Conservation (phyloP, 306 rosid genomes). For the Arachis stenosperma region DNA sequence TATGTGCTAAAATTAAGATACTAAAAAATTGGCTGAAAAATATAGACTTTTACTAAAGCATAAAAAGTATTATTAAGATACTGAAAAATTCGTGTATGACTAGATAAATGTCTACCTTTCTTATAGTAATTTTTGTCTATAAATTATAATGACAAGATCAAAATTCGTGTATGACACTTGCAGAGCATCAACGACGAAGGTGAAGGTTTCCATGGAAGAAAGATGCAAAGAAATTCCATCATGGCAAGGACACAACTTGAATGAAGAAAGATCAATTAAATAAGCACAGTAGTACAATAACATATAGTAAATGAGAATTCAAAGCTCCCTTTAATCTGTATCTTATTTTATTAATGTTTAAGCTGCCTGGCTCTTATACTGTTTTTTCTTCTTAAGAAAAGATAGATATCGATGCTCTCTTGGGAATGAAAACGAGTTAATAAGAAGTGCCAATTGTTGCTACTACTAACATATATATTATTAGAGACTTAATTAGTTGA, state of each 20-base stretch:
- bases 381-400: conserved; percentile 44
- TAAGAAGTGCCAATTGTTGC: not conserved
- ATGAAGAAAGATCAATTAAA: conserved; percentile 37
- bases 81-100: no score
- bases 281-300: no score
- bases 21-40: no score
- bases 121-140: conserved; percentile 23
- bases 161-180: conserved; percentile 36
- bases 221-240: conserved; percentile 48
- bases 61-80: no score
- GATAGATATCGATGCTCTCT: conserved; percentile 46
- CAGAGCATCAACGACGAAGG: conserved; percentile 57
- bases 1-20: not conserved
- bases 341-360: conserved; percentile 36
- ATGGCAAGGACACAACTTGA: conserved; percentile 52
- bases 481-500: conserved; percentile 21
- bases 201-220: conserved; percentile 52
- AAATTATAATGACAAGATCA: conserved; percentile 36
- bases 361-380: conserved; percentile 21
- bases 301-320: no score
- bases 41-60: no score
- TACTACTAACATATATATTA: no score
- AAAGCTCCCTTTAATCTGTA: no score
- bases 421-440: conserved; percentile 55
- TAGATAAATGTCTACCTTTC: no score